Evolutionary conservation across 257 asterid genomes (phyloP).

Genomic region (Lithospermum erythrorhizon): DNA sequence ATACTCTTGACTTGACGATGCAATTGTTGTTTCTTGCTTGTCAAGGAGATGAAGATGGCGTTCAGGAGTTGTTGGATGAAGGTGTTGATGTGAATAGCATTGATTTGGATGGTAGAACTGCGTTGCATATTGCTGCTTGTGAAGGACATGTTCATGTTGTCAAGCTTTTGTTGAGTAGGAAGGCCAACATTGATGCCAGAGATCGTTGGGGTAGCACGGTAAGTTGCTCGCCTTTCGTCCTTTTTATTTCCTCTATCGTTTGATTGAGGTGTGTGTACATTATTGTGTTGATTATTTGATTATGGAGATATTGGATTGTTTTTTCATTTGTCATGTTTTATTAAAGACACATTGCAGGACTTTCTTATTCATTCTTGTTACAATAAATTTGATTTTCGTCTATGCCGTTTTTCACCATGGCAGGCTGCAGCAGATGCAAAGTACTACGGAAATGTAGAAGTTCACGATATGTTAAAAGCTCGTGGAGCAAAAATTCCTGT

Average conservation of each 20-base stretch:
- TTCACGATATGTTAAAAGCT: slow-evolving; percentile 73
- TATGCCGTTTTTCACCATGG: slow-evolving; percentile 5
- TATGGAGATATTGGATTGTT: too few species aligned
- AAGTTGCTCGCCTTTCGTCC: slow-evolving; percentile 15
- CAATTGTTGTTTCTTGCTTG: slow-evolving; percentile 76
- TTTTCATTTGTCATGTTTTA: too few species aligned
- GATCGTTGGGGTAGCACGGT: slow-evolving; percentile 79
- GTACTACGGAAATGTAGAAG: slow-evolving; percentile 75
- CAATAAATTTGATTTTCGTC: not conserved
- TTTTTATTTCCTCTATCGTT: not conserved
- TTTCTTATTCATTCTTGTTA: not conserved
- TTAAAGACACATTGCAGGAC: too few species aligned
- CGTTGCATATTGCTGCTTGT: slow-evolving; percentile 56
- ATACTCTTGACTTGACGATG: slow-evolving; percentile 78
- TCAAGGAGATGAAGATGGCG: slow-evolving; percentile 55
- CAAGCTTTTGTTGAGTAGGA: slow-evolving; percentile 38
- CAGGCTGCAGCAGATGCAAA: slow-evolving; percentile 99
- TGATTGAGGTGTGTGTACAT: too few species aligned
- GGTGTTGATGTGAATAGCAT: slow-evolving; percentile 43
- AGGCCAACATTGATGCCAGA: slow-evolving; percentile 47
- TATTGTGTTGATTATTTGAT: too few species aligned
- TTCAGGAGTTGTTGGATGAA: slow-evolving; percentile 37
- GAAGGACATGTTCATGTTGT: slow-evolving; percentile 51
- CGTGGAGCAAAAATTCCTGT: slow-evolving; percentile 97
- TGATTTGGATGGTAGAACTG: slow-evolving; percentile 60